These are phyloP conservation scores for Suillus cothurnatus DNA, from an alignment of 768 basidiomycete genomes.

Conservation along the genomic window DNA sequence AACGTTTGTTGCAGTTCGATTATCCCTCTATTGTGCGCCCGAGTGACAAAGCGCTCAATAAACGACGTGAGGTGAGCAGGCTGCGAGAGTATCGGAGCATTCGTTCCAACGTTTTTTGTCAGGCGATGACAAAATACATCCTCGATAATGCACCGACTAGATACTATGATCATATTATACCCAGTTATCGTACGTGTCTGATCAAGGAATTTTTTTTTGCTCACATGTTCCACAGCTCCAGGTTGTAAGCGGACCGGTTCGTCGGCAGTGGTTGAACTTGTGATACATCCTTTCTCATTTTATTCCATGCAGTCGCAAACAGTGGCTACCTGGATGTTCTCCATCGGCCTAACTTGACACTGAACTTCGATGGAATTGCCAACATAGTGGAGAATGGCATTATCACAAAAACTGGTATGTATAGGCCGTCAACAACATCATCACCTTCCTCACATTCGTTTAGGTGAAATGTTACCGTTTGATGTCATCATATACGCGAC, in stretches of 20 bases:
- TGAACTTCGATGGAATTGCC: too few species aligned
- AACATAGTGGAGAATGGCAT: too few species aligned
- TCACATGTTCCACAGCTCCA: constrained; percentile 39
- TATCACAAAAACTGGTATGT: too few species aligned
- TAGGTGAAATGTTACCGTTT: too few species aligned
- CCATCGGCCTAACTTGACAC: too few species aligned
- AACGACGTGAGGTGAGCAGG: constrained; percentile 7
- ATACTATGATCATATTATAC: constrained; percentile 48
- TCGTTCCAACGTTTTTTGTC: constrained; percentile 16
- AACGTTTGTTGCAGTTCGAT: constrained; percentile 16
- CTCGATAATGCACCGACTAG: constrained; percentile 49
- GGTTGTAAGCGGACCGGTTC: constrained; percentile 19
- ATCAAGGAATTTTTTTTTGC: not conserved
- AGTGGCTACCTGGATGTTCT: too few species aligned
- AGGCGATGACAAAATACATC: constrained; percentile 39
- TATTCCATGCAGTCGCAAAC: too few species aligned
- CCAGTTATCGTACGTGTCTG: constrained; percentile 48
- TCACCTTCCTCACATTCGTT: too few species aligned
- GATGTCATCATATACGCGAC: too few species aligned
- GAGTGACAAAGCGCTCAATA: constrained; percentile 13
- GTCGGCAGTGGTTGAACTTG: too few species aligned
- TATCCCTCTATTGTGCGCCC: constrained; percentile 16
- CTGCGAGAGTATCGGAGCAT: not conserved
- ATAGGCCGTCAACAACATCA: too few species aligned
- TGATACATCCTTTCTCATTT: too few species aligned